These are phyloP conservation scores for Morella rubra DNA, from an alignment of 306 rosid species.

Conservation along the genomic window DNA sequence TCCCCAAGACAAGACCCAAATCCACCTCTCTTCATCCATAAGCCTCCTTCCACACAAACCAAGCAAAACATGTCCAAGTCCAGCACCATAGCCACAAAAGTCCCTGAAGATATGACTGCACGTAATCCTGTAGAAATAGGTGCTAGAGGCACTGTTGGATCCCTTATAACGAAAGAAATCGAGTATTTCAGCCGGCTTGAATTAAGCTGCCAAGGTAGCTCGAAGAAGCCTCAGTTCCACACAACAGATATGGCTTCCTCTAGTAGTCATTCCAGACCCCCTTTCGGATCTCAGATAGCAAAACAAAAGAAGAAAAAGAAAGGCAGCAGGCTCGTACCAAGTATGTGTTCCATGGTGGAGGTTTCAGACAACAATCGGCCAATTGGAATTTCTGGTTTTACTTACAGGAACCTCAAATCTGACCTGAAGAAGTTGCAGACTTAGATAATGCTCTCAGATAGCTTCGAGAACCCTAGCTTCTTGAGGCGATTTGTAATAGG, in stretches of 20 bases:
- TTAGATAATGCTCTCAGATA: slow-evolving; percentile 75
- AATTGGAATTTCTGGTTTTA: slow-evolving; percentile 45
- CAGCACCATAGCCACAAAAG: slow-evolving; percentile 24
- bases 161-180: slow-evolving; percentile 69
- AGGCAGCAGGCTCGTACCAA: slow-evolving; percentile 53
- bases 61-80: slow-evolving; percentile 42
- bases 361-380: slow-evolving; percentile 51
- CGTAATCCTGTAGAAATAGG: slow-evolving; percentile 56
- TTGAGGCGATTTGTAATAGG: slow-evolving; percentile 69
- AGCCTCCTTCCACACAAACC: slow-evolving; percentile 42
- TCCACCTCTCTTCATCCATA: slow-evolving; percentile 38
- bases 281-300: slow-evolving; percentile 33
- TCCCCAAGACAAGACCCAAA: slow-evolving; percentile 38
- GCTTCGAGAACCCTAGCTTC: slow-evolving; percentile 83
- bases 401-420: slow-evolving; percentile 63
- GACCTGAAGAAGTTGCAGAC: slow-evolving; percentile 49
- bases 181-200: slow-evolving; percentile 51
- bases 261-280: slow-evolving; percentile 38
- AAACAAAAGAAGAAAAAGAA: slow-evolving; percentile 57
- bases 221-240: slow-evolving; percentile 36
- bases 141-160: slow-evolving; percentile 63
- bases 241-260: slow-evolving; percentile 39
- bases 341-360: slow-evolving; percentile 66
- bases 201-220: slow-evolving; percentile 32
- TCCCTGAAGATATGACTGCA: slow-evolving; percentile 38